Evolutionary conservation across 805 yeast species (phyloP), one percentile per base, ranked within the genome.

Genomic region (Candida koratica): DNA sequence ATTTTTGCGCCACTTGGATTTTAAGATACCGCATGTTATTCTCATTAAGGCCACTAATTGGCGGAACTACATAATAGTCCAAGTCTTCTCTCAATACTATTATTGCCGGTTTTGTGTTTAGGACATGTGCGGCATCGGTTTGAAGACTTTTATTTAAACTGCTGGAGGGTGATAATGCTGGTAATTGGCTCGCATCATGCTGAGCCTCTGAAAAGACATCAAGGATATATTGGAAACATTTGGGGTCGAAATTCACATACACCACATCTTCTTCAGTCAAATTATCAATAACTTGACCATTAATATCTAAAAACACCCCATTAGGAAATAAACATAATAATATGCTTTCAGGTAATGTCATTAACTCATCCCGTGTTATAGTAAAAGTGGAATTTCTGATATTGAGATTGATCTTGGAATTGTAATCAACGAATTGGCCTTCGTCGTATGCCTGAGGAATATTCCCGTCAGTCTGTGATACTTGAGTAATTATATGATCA

Each of bases 1-100:
- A 66, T 39, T 71, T 64, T 44, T 79, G 68, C 44, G 95, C 95
- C 8, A 87, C 93, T 42, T 75, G 74, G 32, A 76, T 54, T 56
- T 90, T 90, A 42, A 90, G 64, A 25, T 69, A 67, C 45, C 76
- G 74, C 72, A 88, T 79, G 28, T 79, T 76, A 17, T 76, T 79
- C 15, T 65, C 63, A 32, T 67, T 57, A 25, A 79, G 60, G 2
- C 83, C 81, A 2, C 71, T 58, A 26, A 63, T 61, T 28, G 86
- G 89, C 2, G 96, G 94, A 12, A 93, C 80, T 44, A 94, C 85
- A 58, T 89, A 93, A 60, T 77, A 93, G 55, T 93, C 98, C 47
- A 93, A 70, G 59, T 93, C 98, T 57, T 93, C 98, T 44, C 97
- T 71, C 37, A 93, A 68, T 4, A 90, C 96, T 38, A 93, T 87